These are phyloP conservation scores for Cyathus striatus DNA, from an alignment of 768 basidiomycete species.

Conservation along the genomic window DNA sequence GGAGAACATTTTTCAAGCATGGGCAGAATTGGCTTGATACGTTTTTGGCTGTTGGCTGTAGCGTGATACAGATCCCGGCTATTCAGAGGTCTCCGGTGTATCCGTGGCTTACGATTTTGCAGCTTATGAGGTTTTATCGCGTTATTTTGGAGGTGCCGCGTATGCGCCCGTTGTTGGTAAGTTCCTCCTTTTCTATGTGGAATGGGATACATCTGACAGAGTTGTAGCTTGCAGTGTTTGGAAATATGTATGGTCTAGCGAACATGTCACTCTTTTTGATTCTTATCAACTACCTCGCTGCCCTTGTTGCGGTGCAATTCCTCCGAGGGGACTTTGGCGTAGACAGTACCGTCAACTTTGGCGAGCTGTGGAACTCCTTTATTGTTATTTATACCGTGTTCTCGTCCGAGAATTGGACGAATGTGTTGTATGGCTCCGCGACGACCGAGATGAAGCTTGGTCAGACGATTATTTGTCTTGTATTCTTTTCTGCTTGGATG, in stretches of 20 bases:
- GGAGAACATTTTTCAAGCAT: constrained; percentile 68
- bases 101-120: constrained; percentile 88
- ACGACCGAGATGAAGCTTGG: constrained; percentile 56
- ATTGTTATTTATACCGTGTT: constrained; percentile 85
- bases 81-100: constrained; percentile 64
- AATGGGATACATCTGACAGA: no score
- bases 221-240: constrained; percentile 87
- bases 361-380: constrained; percentile 80
- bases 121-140: constrained; percentile 83
- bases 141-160: constrained; percentile 87
- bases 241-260: constrained; percentile 83
- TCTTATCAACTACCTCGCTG: constrained; percentile 80
- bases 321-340: constrained; percentile 74
- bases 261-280: constrained; percentile 94
- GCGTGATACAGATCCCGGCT: constrained; percentile 79
- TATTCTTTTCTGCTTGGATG: constrained; percentile 82
- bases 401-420: constrained; percentile 94
- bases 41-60: constrained; percentile 67
- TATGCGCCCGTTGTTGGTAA: constrained; percentile 83
- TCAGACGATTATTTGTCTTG: constrained; percentile 64
- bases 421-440: constrained; percentile 59
- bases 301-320: constrained; percentile 79
- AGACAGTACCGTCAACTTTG: constrained; percentile 62
- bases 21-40: constrained; percentile 75
- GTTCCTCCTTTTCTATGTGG: constrained; percentile 16